These are phyloP conservation scores for Penicillium angulare DNA, from an alignment of 495 filamentous ascomycete species.

Conservation along the genomic window DNA sequence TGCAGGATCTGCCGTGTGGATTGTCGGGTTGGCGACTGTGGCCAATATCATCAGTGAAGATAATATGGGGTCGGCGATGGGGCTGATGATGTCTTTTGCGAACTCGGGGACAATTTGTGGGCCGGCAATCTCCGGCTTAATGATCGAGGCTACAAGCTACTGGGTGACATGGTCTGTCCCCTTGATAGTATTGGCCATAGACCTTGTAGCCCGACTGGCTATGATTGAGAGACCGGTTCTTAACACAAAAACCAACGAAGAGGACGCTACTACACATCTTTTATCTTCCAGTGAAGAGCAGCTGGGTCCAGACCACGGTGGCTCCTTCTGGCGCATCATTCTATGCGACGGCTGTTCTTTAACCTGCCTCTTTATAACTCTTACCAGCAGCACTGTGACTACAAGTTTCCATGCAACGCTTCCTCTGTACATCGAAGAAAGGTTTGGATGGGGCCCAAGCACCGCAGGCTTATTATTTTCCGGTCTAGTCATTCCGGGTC, in stretches of 20 bases:
- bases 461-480: background rate
- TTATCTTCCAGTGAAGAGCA: background rate
- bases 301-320: background rate
- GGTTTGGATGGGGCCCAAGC: conserved; percentile 3
- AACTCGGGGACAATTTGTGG: background rate
- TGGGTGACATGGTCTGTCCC: background rate
- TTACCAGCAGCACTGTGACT: background rate
- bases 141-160: background rate
- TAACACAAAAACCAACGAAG: background rate
- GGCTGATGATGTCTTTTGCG: conserved; percentile 11
- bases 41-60: conserved; percentile 8
- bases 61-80: conserved; percentile 11
- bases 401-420: conserved; percentile 9
- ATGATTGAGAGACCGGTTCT: background rate
- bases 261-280: background rate
- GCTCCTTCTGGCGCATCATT: background rate
- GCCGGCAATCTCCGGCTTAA: background rate
- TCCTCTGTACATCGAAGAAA: conserved; percentile 5
- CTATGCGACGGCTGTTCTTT: background rate
- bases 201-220: background rate
- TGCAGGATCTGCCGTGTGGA: conserved; percentile 14
- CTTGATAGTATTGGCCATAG: background rate
- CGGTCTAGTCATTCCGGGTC: background rate
- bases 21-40: conserved; percentile 16
- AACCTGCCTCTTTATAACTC: background rate